These are phyloP conservation scores for Rhodotorula kratochvilovae DNA, from an alignment of 768 basidiomycete species.

Conservation along the genomic window DNA sequence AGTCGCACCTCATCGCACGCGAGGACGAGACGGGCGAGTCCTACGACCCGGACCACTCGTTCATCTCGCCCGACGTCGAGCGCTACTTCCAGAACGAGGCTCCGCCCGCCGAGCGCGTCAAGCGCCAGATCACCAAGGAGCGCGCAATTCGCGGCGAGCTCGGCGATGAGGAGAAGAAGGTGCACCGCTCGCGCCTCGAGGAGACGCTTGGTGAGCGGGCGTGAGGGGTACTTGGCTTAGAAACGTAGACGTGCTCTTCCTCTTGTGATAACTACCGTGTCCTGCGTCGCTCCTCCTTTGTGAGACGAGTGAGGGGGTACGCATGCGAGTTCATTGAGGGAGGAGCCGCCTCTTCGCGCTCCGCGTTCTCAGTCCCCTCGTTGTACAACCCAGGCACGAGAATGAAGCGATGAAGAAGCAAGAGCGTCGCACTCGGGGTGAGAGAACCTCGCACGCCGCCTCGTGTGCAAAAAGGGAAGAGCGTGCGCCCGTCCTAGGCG, in stretches of 20 bases:
- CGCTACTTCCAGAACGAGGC: slow-evolving; percentile 31
- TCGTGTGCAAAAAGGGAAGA: neutral
- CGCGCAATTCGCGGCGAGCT: slow-evolving; percentile 14
- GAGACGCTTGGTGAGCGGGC: slow-evolving; percentile 11
- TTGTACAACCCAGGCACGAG: too few species aligned
- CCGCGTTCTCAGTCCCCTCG: too few species aligned
- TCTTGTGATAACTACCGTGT: neutral
- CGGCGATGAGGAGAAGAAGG: neutral
- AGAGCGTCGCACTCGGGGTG: too few species aligned
- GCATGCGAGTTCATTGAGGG: too few species aligned
- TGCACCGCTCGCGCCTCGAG: slow-evolving; percentile 20
- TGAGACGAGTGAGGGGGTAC: too few species aligned
- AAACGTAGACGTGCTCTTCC: neutral
- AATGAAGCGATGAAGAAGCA: too few species aligned
- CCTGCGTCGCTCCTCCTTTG: too few species aligned
- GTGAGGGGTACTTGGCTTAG: neutral
- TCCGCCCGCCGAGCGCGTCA: slow-evolving; percentile 4
- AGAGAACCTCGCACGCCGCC: too few species aligned
- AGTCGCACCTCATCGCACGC: slow-evolving; percentile 36
- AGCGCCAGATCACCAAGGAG: slow-evolving; percentile 29
- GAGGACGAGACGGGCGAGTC: slow-evolving; percentile 2
- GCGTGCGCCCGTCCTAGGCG: too few species aligned
- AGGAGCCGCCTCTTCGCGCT: too few species aligned
- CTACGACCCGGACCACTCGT: slow-evolving; percentile 24
- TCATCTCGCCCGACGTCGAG: slow-evolving; percentile 31